Base-by-base conservation (phyloP, 805 yeast genomes). In the Kodamaea jinghongensis region DNA sequence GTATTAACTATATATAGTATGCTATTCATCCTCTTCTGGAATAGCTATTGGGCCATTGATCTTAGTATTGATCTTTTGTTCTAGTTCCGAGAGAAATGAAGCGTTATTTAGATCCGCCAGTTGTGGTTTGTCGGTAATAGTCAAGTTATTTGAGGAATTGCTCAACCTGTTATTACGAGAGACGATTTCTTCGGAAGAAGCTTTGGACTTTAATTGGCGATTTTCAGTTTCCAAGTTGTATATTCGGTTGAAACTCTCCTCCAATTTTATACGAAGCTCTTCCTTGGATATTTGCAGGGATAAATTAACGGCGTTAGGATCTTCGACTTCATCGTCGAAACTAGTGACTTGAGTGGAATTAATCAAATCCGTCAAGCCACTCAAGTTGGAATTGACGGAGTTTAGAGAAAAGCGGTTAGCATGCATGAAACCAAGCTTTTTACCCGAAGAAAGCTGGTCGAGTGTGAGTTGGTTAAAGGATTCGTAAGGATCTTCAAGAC, bases 331-430 rank as follows among this genome's bases (percentile, higher is more conserved):
- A 11, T 56, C 65, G 28, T 51, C 58, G 34, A 52, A 58, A 6
- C 64, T 63, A 34, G 47, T 83, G 51, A 46, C 74, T 49, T 51
- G 73, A 57, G 61, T 71, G 50, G 66, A 76, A 71, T 52, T 73
- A 54, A 37, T 73, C 48, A 36, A 74, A 65, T 46, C 81, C 60
- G 60, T 78, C 52, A 44, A 59, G 60, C 62, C 83, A 63, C 55
- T 70, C 49, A 41, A 57, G 51, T 44, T 85, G 42, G 61, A 83
- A 60, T 50, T 73, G 67, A 45, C 70, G 40, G 56, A 84, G 54
- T 36, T 75, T 67, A 66, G 46, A 6, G 86, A 76, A 42, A 75
- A 79, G 33, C 81, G 74, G 23, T 44, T 50, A 6, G 56, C 39
- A 26, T 49, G 51, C 17, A 47, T 31, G 14, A 42, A 27, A 16